Base-by-base conservation (phyloP, 1,284 basidiomycete genomes). In the Porogramme epimiltina region DNA sequence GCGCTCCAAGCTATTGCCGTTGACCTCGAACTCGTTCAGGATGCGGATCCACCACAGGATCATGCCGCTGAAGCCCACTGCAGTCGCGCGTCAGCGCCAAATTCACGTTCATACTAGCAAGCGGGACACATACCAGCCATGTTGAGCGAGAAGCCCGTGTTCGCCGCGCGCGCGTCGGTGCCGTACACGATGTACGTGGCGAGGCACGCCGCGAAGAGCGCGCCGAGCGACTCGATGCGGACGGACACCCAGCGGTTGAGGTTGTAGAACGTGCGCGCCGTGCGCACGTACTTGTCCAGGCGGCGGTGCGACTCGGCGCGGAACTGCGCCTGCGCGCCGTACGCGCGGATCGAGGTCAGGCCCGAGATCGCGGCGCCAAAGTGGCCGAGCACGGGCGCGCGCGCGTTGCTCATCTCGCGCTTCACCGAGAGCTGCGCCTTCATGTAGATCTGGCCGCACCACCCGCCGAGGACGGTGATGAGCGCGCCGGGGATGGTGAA, bases 381-480 rank as follows among this genome's bases (percentile, higher is more conserved):
- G 62, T 87, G 84, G 39, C 81, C 83, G 51, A 88, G 75, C 10
- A 91, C 78, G 0, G 87, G 87, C 4, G 82, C 75, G 53, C 76
- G 79, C 8, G 84, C 80, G 65, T 87, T 88, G 34, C 79, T 82
- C 84, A 85, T 85, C 62, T 88, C 82, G 15, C 85, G 77, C 62
- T 91, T 92, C 41, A 90, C 85, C 15, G 84, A 81, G 20, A 91
- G 72, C 65, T 91, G 89, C 15, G 84, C 83, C 58, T 81, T 81
- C 62, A 91, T 87, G 59, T 84, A 85, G 34, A 84, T 65, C 46
- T 70, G 71, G 18, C 73, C 80, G 31, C 76, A 68, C 65, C 73
- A 70, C 8, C 66, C 75, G 22, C 80, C 82, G 3, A 81, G n/a
- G 1, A 69, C 60, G 3, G 74, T 72, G 18, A 84, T 70, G 48